Conservation (phyloP, 129 eudicot species). For the Ambrosia artemisiifolia region DNA sequence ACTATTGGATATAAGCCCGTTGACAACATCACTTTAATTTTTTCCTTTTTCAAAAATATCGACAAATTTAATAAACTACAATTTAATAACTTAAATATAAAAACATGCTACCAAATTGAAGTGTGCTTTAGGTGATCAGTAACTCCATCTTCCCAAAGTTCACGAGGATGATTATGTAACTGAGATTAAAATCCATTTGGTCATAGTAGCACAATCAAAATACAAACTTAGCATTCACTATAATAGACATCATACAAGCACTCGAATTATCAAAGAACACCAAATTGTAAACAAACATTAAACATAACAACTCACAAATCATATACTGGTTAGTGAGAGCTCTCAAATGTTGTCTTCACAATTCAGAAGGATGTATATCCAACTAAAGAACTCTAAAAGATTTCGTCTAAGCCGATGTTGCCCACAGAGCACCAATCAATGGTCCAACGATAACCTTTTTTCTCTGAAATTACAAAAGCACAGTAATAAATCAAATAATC, state of each 20-base stretch:
- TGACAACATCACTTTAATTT: no score
- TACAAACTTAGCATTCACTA: no score
- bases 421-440: conserved; percentile 41
- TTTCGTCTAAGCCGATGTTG: conserved; percentile 35
- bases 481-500: background rate
- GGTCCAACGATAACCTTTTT: conserved; percentile 56
- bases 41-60: no score
- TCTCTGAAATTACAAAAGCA: conserved; percentile 59
- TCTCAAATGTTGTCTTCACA: conserved; percentile 76
- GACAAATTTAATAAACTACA: no score
- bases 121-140: no score
- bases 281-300: background rate
- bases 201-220: conserved; percentile 22
- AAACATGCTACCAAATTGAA: no score
- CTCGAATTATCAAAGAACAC: background rate
- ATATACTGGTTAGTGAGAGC: conserved; percentile 93
- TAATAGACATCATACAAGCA: background rate
- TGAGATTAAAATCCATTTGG: conserved; percentile 91
- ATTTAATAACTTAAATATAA: no score
- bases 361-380: conserved; percentile 62
- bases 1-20: no score
- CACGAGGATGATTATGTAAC: conserved; percentile 88
- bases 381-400: conserved; percentile 34
- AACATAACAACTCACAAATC: conserved; percentile 12
- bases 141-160: no score